phyloP scores from a whole-genome alignment of 148 eudicot species.

The Rhododendron ovatum region DNA sequence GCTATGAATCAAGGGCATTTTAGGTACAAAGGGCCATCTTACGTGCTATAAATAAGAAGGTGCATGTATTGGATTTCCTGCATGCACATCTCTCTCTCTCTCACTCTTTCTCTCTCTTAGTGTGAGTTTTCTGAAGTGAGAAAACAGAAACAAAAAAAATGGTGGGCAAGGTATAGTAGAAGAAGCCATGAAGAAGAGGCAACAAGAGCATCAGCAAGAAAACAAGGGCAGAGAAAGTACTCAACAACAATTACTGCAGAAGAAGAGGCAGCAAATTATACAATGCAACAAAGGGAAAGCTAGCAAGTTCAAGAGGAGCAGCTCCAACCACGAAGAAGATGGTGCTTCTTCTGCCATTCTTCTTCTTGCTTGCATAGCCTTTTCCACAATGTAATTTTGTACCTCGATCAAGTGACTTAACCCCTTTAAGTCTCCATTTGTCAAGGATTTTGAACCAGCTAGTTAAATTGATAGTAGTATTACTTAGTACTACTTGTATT shows the following conservation, averaged over 20 bases:
- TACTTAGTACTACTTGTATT: too few species aligned
- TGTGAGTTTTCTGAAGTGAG: not conserved
- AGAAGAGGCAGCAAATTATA: conserved; percentile 21
- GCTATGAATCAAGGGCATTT: not conserved
- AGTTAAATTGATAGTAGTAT: not conserved
- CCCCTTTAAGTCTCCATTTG: not conserved
- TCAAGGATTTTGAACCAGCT: not conserved
- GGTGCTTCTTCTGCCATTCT: conserved; percentile 82
- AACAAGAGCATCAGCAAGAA: conserved; percentile 11
- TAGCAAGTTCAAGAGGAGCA: conserved; percentile 84
- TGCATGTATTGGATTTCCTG: conserved; percentile 17
- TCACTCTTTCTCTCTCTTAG: not conserved
- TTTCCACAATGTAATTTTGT: conserved; percentile 23
- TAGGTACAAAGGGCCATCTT: not conserved
- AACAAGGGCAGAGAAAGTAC: not conserved
- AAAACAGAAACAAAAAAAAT: conserved; percentile 21
- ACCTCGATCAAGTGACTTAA: not conserved
- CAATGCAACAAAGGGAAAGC: conserved; percentile 58
- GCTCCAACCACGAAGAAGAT: conserved; percentile 62
- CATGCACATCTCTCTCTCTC: conserved; percentile 1
- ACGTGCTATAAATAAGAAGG: conserved; percentile 9
- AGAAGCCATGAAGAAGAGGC: conserved; percentile 42
- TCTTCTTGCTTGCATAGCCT: conserved; percentile 82
- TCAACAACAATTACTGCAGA: not conserved
- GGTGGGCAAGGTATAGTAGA: conserved; percentile 59